Evolutionary conservation across 2,329 filamentous ascomycete species (phyloP).

Genomic region (Pseudogymnoascus sp.): DNA sequence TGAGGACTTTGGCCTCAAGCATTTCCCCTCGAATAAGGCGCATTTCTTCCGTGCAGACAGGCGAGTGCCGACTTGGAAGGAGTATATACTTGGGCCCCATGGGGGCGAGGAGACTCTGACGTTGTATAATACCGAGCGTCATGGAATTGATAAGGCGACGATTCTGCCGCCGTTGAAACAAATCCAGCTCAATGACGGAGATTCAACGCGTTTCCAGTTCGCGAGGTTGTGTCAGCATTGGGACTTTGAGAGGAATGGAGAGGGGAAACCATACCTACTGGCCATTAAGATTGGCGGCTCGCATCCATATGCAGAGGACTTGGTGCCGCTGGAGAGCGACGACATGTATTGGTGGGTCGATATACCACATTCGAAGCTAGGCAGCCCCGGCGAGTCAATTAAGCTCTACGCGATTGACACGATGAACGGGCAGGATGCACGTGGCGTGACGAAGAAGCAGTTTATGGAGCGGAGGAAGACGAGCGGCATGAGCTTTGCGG

Average conservation of each 20-base stretch:
- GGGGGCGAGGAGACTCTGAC: conserved; percentile 40
- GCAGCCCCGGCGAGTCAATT: conserved; percentile 61
- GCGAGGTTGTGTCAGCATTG: conserved; percentile 75
- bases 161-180: conserved; percentile 54
- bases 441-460: conserved; percentile 24
- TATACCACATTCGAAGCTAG: conserved; percentile 58
- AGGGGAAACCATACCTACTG: conserved; percentile 60
- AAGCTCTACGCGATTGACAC: conserved; percentile 54
- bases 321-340: conserved; percentile 67
- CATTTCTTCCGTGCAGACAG: conserved; percentile 74
- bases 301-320: conserved; percentile 52
- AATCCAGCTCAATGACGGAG: conserved; percentile 47
- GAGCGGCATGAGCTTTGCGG: conserved; percentile 24
- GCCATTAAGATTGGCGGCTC: conserved; percentile 59
- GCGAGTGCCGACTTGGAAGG: conserved; percentile 63
- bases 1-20: conserved; percentile 70
- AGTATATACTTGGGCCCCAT: conserved; percentile 64
- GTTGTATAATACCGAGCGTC: conserved; percentile 40
- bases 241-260: conserved; percentile 61
- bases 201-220: conserved; percentile 70
- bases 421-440: conserved; percentile 31
- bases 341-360: conserved; percentile 78
- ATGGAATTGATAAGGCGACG: conserved; percentile 49
- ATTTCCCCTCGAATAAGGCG: conserved; percentile 64
- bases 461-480: conserved; percentile 27